Percentiles rank a stretch among this genome's conserved stretches.
Evolutionary conservation across 129 eudicot genomes (phyloP).

Genomic region (Helianthus tuberosus): DNA sequence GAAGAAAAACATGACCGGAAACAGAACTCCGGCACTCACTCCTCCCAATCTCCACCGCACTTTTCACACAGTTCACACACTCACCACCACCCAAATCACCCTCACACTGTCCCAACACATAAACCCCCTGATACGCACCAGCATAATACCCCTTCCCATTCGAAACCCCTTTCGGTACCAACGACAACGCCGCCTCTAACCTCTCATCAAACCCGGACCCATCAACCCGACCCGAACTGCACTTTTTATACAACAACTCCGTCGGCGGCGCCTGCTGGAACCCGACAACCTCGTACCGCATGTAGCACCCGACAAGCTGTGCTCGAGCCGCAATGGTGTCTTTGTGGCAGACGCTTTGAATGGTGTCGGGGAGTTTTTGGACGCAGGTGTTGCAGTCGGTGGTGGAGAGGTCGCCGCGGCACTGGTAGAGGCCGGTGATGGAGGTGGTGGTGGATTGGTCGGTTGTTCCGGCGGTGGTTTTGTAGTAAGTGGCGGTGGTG

Average conservation of each 20-base stretch:
- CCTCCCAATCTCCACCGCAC: constrained; percentile 52
- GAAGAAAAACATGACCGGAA: constrained; percentile 64
- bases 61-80: constrained; percentile 78
- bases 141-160: constrained; percentile 68
- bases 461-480: constrained; percentile 44
- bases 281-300: constrained; percentile 67
- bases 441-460: constrained; percentile 33
- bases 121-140: constrained; percentile 64
- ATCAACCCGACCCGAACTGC: constrained; percentile 52
- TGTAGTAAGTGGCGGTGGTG: constrained; percentile 59
- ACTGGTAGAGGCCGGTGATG: constrained; percentile 77
- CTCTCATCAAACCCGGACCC: constrained; percentile 63
- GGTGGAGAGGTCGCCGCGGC: constrained; percentile 79
- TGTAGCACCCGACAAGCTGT: constrained; percentile 70
- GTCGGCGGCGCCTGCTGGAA: constrained; percentile 56
- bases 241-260: constrained; percentile 68
- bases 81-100: constrained; percentile 75
- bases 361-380: constrained; percentile 29
- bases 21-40: constrained; percentile 54
- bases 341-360: constrained; percentile 51
- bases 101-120: constrained; percentile 94
- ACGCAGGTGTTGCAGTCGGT: constrained; percentile 68
- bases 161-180: constrained; percentile 64
- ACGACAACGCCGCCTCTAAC: constrained; percentile 55
- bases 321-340: constrained; percentile 54